These are phyloP conservation scores for Piper betle DNA, from an alignment of 164 flowering plant species.

Conservation along the genomic window DNA sequence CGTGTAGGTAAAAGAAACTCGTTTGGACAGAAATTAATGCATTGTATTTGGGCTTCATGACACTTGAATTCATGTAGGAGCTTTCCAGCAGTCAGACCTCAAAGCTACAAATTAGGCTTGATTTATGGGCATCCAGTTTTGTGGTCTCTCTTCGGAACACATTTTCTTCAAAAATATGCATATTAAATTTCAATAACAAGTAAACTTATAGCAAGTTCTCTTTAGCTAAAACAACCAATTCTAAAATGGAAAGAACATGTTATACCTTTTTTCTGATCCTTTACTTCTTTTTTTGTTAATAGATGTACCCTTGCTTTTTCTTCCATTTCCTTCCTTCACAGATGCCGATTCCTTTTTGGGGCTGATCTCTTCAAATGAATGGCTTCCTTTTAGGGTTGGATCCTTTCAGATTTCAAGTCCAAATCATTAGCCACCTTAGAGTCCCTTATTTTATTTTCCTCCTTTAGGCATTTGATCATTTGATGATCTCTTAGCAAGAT, in stretches of 20 bases:
- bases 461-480: conserved; percentile 7
- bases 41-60: conserved; percentile 91
- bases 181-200: too few relatives aligned
- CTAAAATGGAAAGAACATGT: not conserved
- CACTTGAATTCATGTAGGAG: conserved; percentile 85
- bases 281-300: conserved; percentile 17
- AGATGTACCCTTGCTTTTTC: conserved; percentile 18
- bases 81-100: conserved; percentile 99
- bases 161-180: conserved; percentile 13
- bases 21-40: conserved; percentile 97
- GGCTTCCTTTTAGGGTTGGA: not conserved
- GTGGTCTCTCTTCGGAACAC: conserved; percentile 20
- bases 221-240: not conserved
- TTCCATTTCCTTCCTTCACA: conserved; percentile 20
- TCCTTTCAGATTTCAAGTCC: conserved; percentile 14
- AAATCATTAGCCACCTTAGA: conserved; percentile 24
- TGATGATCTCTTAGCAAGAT: conserved; percentile 17
- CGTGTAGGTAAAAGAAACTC: conserved; percentile 98
- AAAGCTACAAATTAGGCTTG: conserved; percentile 76
- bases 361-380: too few relatives aligned
- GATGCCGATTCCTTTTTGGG: conserved; percentile 8
- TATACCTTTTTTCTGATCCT: conserved; percentile 15
- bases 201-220: not conserved
- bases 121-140: conserved; percentile 25
- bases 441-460: conserved; percentile 22